These are phyloP conservation scores for Gymnopilus junonius DNA, from an alignment of 768 basidiomycete genomes.

Conservation along the genomic window DNA sequence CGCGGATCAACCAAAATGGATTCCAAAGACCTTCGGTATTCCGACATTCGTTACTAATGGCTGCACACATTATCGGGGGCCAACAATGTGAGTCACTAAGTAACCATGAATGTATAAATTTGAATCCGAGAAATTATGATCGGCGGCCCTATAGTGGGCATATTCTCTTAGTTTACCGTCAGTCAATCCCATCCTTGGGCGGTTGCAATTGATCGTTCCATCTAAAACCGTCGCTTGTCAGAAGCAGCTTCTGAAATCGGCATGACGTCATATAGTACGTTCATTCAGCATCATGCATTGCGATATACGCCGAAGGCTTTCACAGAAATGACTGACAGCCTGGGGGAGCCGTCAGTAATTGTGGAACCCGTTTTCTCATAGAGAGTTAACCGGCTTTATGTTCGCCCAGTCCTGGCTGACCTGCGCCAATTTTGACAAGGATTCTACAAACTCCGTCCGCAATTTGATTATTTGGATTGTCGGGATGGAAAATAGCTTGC, in stretches of 20 bases:
- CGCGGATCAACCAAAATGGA: constrained; percentile 13
- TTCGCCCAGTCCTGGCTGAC: background rate
- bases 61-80: too few relatives aligned
- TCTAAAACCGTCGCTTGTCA: background rate
- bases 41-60: too few relatives aligned
- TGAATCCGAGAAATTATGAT: too few relatives aligned
- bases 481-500: background rate
- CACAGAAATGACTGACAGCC: background rate
- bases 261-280: constrained; percentile 13
- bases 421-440: background rate
- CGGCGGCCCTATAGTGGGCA: too few relatives aligned
- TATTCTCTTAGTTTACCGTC: too few relatives aligned
- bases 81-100: too few relatives aligned
- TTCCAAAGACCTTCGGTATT: too few relatives aligned
- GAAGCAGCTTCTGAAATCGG: background rate
- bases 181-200: background rate
- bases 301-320: background rate
- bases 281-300: constrained; percentile 5
- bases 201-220: background rate
- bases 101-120: too few relatives aligned
- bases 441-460: background rate
- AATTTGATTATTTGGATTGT: background rate
- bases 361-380: background rate
- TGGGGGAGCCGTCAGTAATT: background rate
- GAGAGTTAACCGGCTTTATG: background rate